Evolutionary conservation across 1,284 basidiomycete species (phyloP), one percentile per base, ranked within the genome.

Genomic region (Ustilago bromivora): DNA sequence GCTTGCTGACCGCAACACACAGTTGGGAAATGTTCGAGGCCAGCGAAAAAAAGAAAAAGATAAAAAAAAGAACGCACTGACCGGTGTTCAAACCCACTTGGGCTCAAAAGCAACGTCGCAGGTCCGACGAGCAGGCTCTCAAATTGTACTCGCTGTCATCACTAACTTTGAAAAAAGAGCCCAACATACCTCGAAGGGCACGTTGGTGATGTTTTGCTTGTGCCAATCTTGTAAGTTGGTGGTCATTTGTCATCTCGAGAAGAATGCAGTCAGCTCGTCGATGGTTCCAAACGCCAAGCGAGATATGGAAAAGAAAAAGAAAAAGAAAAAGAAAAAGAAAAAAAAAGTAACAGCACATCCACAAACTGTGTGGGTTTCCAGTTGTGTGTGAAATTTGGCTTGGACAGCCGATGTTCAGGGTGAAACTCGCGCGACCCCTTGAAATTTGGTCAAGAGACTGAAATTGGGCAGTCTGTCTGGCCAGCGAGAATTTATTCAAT

Each of bases 1-100:
- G 59, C 55, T 35, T 46, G 66, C 55, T 67, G 66, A 67, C 66
- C 35, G 60, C 66, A 68, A 61, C 60, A 36, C 60, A 51, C 66
- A 67, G 28, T 34, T 28, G 36, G 32, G 28, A 43, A 57, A 19
- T 19, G 31, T 43, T 8, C 28, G 23, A 28, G 23, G 23, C 23
- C 23, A 28, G 23, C 23, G 23, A 28, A 28, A 28, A 28, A 28
- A 28, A 28, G 23, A 23, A 23, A 23, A 23, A 23, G 2, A 23
- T 2, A 23, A 23, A 23, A 3, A 23, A 2, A 23, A 23, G 23
- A 23, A 23, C 23, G 23, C 40, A 41, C 40, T 15, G 17, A 41
- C 11, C 40, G 40, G 40, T 41, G 40, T 41, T 41, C 7, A 41
- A 23, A 17, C 23, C 54, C 54, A 38, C 36, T 19, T 41, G 28